Evolutionary conservation across 208 protist species (phyloP).

Genomic region (Phytomonas francai): DNA sequence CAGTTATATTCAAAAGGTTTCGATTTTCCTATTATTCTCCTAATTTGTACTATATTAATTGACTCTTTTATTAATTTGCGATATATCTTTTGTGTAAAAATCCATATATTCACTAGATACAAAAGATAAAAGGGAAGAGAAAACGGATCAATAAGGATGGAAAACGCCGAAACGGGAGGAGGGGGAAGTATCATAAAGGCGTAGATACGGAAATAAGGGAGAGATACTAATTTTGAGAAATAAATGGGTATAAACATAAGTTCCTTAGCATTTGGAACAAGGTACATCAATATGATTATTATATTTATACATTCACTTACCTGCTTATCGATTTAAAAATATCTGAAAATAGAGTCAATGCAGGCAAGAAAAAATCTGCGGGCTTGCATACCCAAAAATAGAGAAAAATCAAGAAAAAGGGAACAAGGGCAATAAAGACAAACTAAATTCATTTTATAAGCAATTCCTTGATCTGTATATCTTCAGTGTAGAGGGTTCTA

Average conservation of each 20-base stretch:
- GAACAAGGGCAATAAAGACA: slow-evolving; percentile 1
- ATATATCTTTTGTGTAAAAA: too few species aligned
- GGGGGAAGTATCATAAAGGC: slow-evolving; percentile 1
- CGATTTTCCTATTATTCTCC: too few species aligned
- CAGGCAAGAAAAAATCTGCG: slow-evolving; percentile 1
- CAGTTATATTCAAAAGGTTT: too few species aligned
- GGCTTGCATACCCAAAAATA: background rate
- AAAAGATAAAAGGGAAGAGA: slow-evolving; percentile 13
- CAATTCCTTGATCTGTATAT: too few species aligned
- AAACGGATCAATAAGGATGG: slow-evolving; percentile 1
- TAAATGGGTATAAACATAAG: background rate
- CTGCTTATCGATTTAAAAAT: slow-evolving; percentile 1
- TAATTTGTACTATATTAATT: too few species aligned
- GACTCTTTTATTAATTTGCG: too few species aligned
- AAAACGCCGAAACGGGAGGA: slow-evolving; percentile 1
- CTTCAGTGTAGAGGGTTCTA: too few species aligned
- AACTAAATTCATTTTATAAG: too few species aligned
- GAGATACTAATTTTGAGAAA: slow-evolving; percentile 7
- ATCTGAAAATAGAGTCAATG: background rate
- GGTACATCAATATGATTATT: too few species aligned
- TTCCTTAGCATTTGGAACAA: too few species aligned
- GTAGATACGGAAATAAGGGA: slow-evolving; percentile 13
- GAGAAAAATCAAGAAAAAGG: slow-evolving; percentile 11
- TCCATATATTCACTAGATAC: slow-evolving; percentile 1
- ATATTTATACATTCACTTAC: background rate